Base-by-base conservation (phyloP, 2,329 filamentous ascomycete species). In the Phoma sp. region DNA sequence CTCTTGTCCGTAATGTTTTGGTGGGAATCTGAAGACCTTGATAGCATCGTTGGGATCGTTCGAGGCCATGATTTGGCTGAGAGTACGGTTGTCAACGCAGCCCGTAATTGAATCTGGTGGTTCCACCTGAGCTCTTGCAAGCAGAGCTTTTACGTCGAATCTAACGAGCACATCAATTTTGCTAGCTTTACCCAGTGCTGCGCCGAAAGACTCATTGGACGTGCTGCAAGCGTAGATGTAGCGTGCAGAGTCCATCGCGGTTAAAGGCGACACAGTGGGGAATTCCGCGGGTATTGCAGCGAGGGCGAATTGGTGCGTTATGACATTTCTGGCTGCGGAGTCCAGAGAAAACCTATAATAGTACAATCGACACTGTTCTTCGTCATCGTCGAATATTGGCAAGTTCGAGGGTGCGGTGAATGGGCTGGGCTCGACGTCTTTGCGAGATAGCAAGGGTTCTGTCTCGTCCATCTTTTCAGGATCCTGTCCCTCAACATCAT, bases 201-300 rank as follows among this genome's bases (percentile, higher is more conserved):
- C 80, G 5, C 83, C 82, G 57, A 87, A 88, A 2, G 82, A 81
- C 0, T 80, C 77, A 25, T 80, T 79, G 0, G 80, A 80, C 0
- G 85, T 86, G 18, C 84, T 87, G 69, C 87, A 90, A 2, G 88
- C 87, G 58, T 90, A 91, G 21, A 90, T 78, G 56, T 85, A 91
- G 1, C 78, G 80, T 15, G 85, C 82, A 9, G 74, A 62, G 2
- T 68, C 74, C 87, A 90, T 90, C 17, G 83, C 80, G 14, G 76
- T 66, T 1, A 78, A 74, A 1, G 84, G 80, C 0, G 82, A 79
- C 0, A 89, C 72, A 0, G 84, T 83, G 0, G 88, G 87, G 45
- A 90, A 90, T 57, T 91, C 88, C 51, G 90, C 87, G 0, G 87
- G 83, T 34, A 90, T 84, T 1, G 84, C 79, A 0, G 84, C 82